These are phyloP conservation scores for Cyberlindnera sargentensis DNA, from an alignment of 805 yeast genomes.

Conservation along the genomic window DNA sequence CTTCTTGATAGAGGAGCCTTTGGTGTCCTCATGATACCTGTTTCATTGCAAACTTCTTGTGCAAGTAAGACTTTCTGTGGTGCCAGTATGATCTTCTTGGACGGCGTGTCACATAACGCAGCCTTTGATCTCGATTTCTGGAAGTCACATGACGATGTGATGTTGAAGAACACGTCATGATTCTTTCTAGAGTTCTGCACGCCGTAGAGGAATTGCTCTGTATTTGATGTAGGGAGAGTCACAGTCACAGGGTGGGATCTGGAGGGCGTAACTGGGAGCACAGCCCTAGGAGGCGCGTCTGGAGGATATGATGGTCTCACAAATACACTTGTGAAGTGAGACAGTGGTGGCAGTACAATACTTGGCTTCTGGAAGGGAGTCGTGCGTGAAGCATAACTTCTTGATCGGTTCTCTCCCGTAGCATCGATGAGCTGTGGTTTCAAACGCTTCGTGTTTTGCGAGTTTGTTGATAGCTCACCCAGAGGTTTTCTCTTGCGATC, in stretches of 20 bases:
- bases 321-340: conserved; percentile 3
- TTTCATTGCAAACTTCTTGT: too few species aligned
- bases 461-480: conserved; percentile 7
- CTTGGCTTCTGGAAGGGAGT: conserved; percentile 4
- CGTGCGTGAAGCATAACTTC: background rate
- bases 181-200: conserved; percentile 8
- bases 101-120: background rate
- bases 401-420: background rate
- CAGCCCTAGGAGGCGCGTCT: background rate
- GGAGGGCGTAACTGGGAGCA: background rate
- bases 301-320: background rate
- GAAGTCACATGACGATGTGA: conserved; percentile 10
- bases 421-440: background rate
- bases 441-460: conserved; percentile 1
- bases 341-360: conserved; percentile 8
- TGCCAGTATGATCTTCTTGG: background rate
- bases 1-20: conserved; percentile 1
- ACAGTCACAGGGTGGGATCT: background rate
- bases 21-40: too few species aligned
- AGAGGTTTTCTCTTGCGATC: conserved; percentile 9
- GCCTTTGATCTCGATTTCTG: background rate
- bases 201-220: conserved; percentile 2
- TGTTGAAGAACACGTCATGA: conserved; percentile 8
- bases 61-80: too few species aligned
- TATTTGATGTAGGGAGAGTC: background rate